Base-by-base conservation (phyloP, 331 rosid genomes). In the Rosa hybrid region DNA sequence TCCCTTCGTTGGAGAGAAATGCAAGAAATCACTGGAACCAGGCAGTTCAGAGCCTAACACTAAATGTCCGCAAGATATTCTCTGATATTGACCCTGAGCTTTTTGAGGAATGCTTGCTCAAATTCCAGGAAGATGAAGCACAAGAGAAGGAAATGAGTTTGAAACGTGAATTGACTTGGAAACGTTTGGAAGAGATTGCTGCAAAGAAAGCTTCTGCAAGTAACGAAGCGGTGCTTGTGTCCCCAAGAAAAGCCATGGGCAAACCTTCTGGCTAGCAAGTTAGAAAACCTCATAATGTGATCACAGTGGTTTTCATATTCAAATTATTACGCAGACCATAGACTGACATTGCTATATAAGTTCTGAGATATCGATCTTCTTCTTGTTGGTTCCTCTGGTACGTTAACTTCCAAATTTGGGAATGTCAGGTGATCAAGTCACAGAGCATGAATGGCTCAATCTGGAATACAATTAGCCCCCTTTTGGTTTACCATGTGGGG, bases 41-140 rank as follows among this genome's bases (percentile, higher is more conserved):
- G 84, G 98, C 99, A 0, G 99, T 95, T 72, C 97, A 91, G 85
- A 95, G 92, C 88, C 85, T 95, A 83, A 95, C 99, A 8, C 71
- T 86, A 64, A 95, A 95, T 12, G 97, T 95, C 41, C 88, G 96
- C 74, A 95, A 91, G 91, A 91, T 93, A 80, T 93, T 95, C 80
- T 88, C 87, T 0, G 98, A 95, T 71, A 71, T 68, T 0, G 98
- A 95, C 64, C 90, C 92, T 5, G 94, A 87, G 80, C 94, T 95
- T 80, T 90, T 86, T 2, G 90, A 95, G 77, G 97, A 93, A 81
- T 95, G 98, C 83, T 74, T 87, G 90, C 84, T 72, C 82, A 90
- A 87, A 65, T 90, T 91, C 81, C 86, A 89, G 80, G 97, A 95
- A 88, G 89, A 85, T 12, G 96, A 95, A 79, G 92, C 87, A 2